phyloP scores from a whole-genome alignment of 2,329 filamentous ascomycete species.

The Lachnellula hyalina region DNA sequence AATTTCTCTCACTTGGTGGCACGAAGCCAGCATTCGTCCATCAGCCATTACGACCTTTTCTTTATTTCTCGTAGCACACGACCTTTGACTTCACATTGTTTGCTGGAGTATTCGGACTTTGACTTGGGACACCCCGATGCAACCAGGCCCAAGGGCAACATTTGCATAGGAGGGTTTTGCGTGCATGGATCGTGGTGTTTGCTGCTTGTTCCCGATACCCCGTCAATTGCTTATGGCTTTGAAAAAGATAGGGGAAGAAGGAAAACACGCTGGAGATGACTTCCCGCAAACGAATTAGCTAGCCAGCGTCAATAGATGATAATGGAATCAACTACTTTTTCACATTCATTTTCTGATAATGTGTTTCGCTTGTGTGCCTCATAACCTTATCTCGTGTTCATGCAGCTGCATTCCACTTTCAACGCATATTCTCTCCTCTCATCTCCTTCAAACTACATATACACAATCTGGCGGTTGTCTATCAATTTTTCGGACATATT shows the following conservation, averaged over 20 bases:
- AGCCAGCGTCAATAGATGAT: conserved; percentile 1
- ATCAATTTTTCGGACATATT: too few species aligned
- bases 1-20: neutral
- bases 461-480: too few species aligned
- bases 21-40: neutral
- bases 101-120: neutral
- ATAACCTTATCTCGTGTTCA: neutral
- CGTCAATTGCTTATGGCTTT: neutral
- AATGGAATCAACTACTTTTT: neutral
- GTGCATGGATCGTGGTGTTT: neutral
- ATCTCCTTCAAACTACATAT: too few species aligned
- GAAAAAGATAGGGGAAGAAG: neutral
- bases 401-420: too few species aligned
- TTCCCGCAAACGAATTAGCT: neutral
- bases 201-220: conserved; percentile 1
- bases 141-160: neutral
- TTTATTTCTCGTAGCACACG: neutral
- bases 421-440: too few species aligned
- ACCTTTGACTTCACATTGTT: neutral
- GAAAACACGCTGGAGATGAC: neutral
- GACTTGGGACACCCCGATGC: neutral
- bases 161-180: conserved; percentile 3
- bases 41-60: neutral
- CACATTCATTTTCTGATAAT: too few species aligned
- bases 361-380: neutral